Evolutionary conservation across 805 yeast species (phyloP), one percentile per base, ranked within the genome.

Genomic region (Tetrapisispora fleetii): DNA sequence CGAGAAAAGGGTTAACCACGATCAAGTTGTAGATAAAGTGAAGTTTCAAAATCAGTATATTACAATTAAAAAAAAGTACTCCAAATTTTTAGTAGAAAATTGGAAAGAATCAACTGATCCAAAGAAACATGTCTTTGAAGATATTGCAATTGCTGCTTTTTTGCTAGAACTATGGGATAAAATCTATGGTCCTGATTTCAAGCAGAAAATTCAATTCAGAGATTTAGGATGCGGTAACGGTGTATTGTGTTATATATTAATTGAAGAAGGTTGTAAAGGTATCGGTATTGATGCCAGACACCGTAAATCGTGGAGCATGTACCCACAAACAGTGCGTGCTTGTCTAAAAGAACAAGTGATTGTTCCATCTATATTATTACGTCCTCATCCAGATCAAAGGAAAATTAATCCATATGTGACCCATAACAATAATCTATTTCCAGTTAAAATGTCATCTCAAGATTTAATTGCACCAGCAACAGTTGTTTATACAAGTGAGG

Each of bases 71-170:
- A 85, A 84, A 63, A 85, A 82, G 64, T 85, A 90, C 63, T 87
- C 95, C 0, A 78, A 81, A 27, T 65, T 69, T 17, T 68, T 91
- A 44, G 89, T 89, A 13, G 85, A 81, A 38, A 76, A 75, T 54
- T 91, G 98, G 98, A 80, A 75, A n/a, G 98, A 91, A 66, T 80
- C 83, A 30, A 91, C 98, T 2, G 97, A 91, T 65, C 97, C 97
- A 2, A 78, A 83, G 56, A 91, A 91, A 63, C 98, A 91, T 67
- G 97, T 91, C 0, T 91, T 90, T 68, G 98, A 91, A 70, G 98
- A 91, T 63, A 77, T 91, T 47, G 95, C 96, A 3, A 90, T 91
- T 56, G 97, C 97, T 1, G 95, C 97, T 0, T 91, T 91, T 57
- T 71, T 91, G 52, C 85, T 91, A 27, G 95, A 87, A 67, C 73